Percentiles rank a stretch among this genome's conserved stretches.
Conservation (phyloP, 202 grass and related monocot genomes). For the Miscanthus sacchariflorus region DNA sequence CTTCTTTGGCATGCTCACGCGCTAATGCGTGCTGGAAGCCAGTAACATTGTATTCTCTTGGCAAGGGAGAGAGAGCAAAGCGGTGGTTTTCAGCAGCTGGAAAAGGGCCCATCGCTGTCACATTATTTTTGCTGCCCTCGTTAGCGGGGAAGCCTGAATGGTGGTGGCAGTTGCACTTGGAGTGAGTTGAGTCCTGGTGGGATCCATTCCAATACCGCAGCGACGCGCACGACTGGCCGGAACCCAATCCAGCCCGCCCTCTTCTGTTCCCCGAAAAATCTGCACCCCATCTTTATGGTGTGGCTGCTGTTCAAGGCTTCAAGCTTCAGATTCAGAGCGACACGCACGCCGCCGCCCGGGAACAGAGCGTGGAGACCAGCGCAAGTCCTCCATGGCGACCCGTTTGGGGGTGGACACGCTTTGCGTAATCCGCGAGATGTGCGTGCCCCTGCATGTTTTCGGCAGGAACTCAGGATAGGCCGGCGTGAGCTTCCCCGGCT, state of each 20-base stretch:
- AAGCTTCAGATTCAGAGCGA: not conserved
- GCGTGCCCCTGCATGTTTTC: not conserved
- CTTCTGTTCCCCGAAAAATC: constrained; percentile 36
- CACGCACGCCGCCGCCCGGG: too few relatives aligned
- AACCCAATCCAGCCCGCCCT: not conserved
- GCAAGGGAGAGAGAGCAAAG: not conserved
- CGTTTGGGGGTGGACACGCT: not conserved
- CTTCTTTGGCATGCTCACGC: not conserved
- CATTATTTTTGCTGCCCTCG: not conserved
- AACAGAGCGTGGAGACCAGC: not conserved
- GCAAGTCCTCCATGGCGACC: not conserved
- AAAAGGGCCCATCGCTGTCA: constrained; percentile 13
- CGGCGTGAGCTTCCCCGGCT: not conserved
- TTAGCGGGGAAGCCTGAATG: not conserved
- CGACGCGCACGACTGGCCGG: not conserved
- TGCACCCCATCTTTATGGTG: constrained; percentile 24
- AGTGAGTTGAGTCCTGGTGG: constrained; percentile 8
- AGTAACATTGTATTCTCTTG: not conserved
- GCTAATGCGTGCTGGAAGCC: not conserved
- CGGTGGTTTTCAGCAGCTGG: not conserved
- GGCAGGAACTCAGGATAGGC: not conserved
- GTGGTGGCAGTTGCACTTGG: not conserved
- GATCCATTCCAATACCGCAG: constrained; percentile 16
- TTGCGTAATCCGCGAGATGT: not conserved
- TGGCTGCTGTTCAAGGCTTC: not conserved